phyloP scores from a whole-genome alignment of 1,284 basidiomycete genomes.

The Vanrija pseudolonga region DNA sequence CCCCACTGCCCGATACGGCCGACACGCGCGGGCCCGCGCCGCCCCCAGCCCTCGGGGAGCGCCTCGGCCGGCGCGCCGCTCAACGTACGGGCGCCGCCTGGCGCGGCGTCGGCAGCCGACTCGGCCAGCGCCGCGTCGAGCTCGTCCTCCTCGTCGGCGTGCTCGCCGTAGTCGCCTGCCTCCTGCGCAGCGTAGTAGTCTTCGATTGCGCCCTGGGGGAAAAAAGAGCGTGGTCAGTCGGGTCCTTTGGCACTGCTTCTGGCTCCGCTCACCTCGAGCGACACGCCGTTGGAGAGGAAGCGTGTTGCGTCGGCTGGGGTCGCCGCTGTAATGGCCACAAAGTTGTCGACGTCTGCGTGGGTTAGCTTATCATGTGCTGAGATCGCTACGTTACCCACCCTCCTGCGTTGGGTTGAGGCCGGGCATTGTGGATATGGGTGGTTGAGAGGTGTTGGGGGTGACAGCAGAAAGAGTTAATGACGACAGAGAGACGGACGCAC shows the following conservation, averaged over 20 bases:
- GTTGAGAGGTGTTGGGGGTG: background rate
- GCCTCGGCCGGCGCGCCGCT: constrained; percentile 27
- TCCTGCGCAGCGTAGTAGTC: constrained; percentile 44
- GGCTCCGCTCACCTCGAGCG: constrained; percentile 45
- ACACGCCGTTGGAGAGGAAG: constrained; percentile 40
- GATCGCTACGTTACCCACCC: constrained; percentile 17
- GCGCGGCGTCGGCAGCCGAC: constrained; percentile 1
- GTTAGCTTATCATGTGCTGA: background rate
- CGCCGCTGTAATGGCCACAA: constrained; percentile 46
- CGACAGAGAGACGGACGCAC: no score
- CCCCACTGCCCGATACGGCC: constrained; percentile 10
- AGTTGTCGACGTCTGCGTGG: constrained; percentile 42
- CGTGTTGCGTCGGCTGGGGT: constrained; percentile 35
- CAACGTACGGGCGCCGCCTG: constrained; percentile 31
- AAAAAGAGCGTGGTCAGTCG: background rate
- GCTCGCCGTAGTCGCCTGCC: constrained; percentile 16
- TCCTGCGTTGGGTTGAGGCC: constrained; percentile 33
- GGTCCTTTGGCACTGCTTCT: constrained; percentile 12
- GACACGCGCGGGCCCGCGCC: constrained; percentile 15
- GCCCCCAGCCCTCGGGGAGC: constrained; percentile 43
- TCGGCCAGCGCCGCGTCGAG: constrained; percentile 18
- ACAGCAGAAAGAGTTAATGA: no score
- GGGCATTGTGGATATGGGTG: constrained; percentile 22
- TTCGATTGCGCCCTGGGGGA: constrained; percentile 44
- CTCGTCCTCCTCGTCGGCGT: constrained; percentile 25